These are phyloP conservation scores for Colletotrichum tropicale DNA, from an alignment of 2,329 filamentous ascomycete species.

Conservation along the genomic window DNA sequence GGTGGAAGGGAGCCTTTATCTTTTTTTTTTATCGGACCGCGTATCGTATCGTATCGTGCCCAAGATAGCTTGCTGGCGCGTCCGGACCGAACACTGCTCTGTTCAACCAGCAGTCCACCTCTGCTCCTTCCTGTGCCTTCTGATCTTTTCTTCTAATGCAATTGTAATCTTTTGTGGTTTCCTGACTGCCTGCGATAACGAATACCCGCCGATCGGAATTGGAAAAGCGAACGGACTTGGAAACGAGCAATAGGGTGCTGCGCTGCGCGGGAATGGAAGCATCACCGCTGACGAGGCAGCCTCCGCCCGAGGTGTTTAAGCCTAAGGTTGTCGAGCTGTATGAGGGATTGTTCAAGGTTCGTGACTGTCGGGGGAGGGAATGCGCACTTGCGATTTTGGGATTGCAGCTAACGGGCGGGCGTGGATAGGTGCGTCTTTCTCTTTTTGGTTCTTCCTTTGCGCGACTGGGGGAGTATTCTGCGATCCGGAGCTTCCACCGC, in stretches of 20 bases:
- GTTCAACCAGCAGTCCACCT: neutral
- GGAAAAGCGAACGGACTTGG: neutral
- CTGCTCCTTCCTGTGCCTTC: neutral
- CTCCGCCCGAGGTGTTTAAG: constrained; percentile 87
- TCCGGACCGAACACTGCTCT: neutral
- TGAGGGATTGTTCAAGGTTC: constrained; percentile 78
- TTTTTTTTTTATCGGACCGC: constrained; percentile 12
- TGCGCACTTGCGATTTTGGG: neutral
- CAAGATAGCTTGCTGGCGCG: neutral
- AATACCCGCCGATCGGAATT: neutral
- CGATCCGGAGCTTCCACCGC: neutral
- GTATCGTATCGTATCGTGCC: neutral
- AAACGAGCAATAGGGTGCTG: neutral
- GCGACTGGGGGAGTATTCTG: neutral
- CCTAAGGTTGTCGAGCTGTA: constrained; percentile 95
- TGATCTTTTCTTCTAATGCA: neutral
- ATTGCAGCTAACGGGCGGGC: neutral
- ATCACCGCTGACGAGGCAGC: constrained; percentile 92
- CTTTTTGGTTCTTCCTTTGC: neutral
- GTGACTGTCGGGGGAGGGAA: neutral
- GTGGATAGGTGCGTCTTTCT: neutral
- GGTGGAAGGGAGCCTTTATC: neutral
- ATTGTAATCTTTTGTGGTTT: neutral
- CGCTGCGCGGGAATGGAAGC: constrained; percentile 68
- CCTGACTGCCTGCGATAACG: neutral